Evolutionary conservation across 2,329 filamentous ascomycete genomes (phyloP), one percentile per base, ranked within the genome.

Genomic region (Beauveria bassiana): DNA sequence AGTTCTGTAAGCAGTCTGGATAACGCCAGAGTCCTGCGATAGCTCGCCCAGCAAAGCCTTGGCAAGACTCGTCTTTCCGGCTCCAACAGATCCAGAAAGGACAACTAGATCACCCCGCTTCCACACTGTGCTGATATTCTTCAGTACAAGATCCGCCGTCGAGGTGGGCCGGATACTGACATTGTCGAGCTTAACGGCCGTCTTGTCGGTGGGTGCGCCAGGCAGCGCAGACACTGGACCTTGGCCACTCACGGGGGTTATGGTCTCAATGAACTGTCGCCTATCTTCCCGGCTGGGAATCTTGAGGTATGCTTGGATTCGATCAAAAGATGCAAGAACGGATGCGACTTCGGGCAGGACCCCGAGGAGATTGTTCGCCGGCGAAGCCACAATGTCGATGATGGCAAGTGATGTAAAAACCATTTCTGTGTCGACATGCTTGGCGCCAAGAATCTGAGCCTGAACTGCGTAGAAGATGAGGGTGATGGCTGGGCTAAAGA

Each of bases 381-480:
- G 49, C 22, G 47, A 22, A 10, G 47, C 22, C 3, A 61, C 18
- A 24, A 54, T 22, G n/a, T 18, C 34, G 38, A 61, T 54, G 26
- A 61, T 61, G 38, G 58, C 58, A 31, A 61, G n/a, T 12, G 58
- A 61, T 9, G 58, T 54, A 47, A 61, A 61, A 4, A 43, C 49
- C 50, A 51, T 54, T 22, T 46, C 16, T 18, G 24, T 31, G 40
- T 61, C 58, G 12, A 61, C 34, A 34, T 20, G 42, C 49, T 45
- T 43, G 16, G 12, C 34, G 12, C 58, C 58, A 16, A 49, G 58
- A 7, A 61, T 16, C 16, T 61, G 49, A 12, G 58, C 49, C 22
- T 61, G 46, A 10, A 61, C n/a, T 10, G 58, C 38, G 38, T 61
- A 61, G 26, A 51, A 22, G 9, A 54, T 43, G 26, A 61, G 49